Evolutionary conservation across 306 rosid species (phyloP).

Genomic region (Cercis canadensis): DNA sequence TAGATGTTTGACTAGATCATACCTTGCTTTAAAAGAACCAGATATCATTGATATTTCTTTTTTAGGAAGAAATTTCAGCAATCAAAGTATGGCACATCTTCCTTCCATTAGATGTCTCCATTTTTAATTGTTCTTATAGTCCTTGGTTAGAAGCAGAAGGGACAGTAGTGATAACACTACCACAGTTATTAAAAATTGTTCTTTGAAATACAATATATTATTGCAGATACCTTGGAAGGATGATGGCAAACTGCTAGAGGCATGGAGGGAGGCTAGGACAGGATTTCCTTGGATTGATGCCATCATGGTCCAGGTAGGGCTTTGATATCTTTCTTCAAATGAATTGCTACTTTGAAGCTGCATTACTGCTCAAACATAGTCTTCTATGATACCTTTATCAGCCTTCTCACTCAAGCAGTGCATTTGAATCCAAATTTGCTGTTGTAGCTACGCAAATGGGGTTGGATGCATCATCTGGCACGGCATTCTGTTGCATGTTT

Average conservation of each 20-base stretch:
- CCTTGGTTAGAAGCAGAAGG: slow-evolving; percentile 3
- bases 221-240: slow-evolving; percentile 90
- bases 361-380: slow-evolving; percentile 3
- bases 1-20: not conserved
- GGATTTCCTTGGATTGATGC: slow-evolving; percentile 99
- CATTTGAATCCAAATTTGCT: slow-evolving; percentile 34
- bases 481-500: slow-evolving; percentile 94
- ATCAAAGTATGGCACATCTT: not conserved
- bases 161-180: not conserved
- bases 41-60: not conserved
- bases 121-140: slow-evolving; percentile 9
- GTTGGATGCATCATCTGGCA: slow-evolving; percentile 99
- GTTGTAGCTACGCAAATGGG: slow-evolving; percentile 88
- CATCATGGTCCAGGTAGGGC: slow-evolving; percentile 83
- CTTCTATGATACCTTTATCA: slow-evolving; percentile 13
- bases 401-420: slow-evolving; percentile 12
- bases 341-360: slow-evolving; percentile 13
- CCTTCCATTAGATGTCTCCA: not conserved
- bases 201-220: slow-evolving; percentile 4
- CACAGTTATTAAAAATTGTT: slow-evolving; percentile 3
- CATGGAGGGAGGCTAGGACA: slow-evolving; percentile 91
- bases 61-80: not conserved
- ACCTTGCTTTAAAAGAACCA: not conserved
- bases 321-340: slow-evolving; percentile 35
- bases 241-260: slow-evolving; percentile 68